Evolutionary conservation across 371 early-diverging fungal genomes (phyloP), one percentile per base, ranked within the genome.

Genomic region (Mucor sp.): DNA sequence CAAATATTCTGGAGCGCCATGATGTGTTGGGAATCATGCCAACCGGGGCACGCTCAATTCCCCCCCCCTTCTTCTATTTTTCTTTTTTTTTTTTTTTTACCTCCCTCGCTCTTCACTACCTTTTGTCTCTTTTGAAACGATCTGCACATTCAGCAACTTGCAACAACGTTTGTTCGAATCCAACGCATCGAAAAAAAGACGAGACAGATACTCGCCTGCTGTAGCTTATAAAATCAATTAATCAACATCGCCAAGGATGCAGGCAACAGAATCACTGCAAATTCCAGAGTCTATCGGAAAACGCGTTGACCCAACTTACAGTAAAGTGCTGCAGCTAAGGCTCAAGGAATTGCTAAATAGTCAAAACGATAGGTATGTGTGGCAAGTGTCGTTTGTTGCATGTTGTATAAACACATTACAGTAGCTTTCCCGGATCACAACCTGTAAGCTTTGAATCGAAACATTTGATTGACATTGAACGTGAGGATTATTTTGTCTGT

Each of bases 381-480:
- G 0, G 23, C 9, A 58, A 19, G 7, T 15, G 23, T 7, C 56
- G 60, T 8, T 28, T 4, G n/a, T 11, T 25, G 41, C 25, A 59
- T 41, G 41, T 17, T 33, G 33, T 19, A 35, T 23, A 3, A 50
- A 58, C 12, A 56, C 37, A 37, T 60, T 53, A 41, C 23, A 35
- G 15, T 70, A 90, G 90, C 33, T 97, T 96, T 80, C 93, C 95
- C 67, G 98, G 98, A 30, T 86, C 93, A 23, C 97, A 95, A 70
- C 96, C 97, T 47, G 89, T 96, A 47, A 79, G 81, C 37, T 93
- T 97, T 72, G 87, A 85, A 39, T 60, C 76, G 12, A 76, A 79
- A 23, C 92, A 94, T 76, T 62, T 96, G 6, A 67, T 74, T 25
- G 82, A 83, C 48, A 83, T 97, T 23, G 79, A 90, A 48, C 75